Percentiles rank a stretch among this genome's conserved stretches.
phyloP scores from a whole-genome alignment of 2,329 filamentous ascomycete genomes.

The Fusarium redolens region DNA sequence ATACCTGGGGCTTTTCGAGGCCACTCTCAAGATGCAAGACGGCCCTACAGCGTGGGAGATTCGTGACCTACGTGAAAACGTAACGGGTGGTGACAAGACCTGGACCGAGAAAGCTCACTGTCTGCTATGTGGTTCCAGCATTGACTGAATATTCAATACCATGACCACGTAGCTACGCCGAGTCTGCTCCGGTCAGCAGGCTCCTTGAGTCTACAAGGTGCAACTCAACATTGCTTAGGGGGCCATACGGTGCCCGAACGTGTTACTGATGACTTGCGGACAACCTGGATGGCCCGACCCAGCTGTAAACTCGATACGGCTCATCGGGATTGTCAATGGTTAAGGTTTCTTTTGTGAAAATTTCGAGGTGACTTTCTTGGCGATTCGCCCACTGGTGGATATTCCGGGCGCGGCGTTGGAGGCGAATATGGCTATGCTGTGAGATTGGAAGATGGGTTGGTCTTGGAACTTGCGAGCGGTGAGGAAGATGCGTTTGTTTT shows the following conservation, averaged over 20 bases:
- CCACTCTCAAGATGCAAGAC: constrained; percentile 59
- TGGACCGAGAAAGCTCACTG: constrained; percentile 65
- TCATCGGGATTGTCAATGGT: constrained; percentile 13
- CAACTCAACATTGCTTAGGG: constrained; percentile 3
- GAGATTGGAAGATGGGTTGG: constrained; percentile 33
- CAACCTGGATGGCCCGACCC: not conserved
- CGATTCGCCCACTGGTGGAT: constrained; percentile 41
- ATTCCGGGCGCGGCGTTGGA: constrained; percentile 45
- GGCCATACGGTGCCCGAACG: not conserved
- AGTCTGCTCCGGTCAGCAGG: constrained; percentile 20
- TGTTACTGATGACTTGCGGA: constrained; percentile 1
- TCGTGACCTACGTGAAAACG: constrained; percentile 60
- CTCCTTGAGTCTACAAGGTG: constrained; percentile 15
- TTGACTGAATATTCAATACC: constrained; percentile 52
- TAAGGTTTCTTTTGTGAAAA: constrained; percentile 38
- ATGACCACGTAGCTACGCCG: not conserved
- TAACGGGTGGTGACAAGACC: constrained; percentile 61
- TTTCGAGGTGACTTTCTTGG: constrained; percentile 39
- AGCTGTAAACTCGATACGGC: constrained; percentile 3
- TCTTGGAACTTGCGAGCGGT: constrained; percentile 31
- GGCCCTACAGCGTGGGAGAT: constrained; percentile 64
- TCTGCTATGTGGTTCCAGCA: constrained; percentile 60
- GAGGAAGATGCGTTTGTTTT: constrained; percentile 18
- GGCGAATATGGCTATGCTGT: constrained; percentile 42
- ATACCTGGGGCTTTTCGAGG: constrained; percentile 65